phyloP scores from a whole-genome alignment of 768 basidiomycete genomes.

The Nidularia pulvinata region DNA sequence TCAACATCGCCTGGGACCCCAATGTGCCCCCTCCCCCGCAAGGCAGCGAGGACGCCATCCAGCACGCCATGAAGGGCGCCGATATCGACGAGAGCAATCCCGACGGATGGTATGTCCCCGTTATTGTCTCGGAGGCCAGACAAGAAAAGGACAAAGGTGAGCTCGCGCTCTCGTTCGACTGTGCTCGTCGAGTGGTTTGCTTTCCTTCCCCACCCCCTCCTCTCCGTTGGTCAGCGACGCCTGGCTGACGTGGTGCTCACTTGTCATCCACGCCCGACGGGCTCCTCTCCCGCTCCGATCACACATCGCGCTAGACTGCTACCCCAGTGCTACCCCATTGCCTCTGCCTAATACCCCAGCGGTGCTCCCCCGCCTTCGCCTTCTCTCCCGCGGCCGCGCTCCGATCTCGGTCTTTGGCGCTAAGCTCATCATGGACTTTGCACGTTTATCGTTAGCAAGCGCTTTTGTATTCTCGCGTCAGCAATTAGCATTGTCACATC shows the following conservation, averaged over 20 bases:
- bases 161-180: neutral
- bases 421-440: too few species aligned
- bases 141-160: conserved; percentile 72
- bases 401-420: too few species aligned
- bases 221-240: too few species aligned
- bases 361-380: too few species aligned
- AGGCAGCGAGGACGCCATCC: conserved; percentile 56
- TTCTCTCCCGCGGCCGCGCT: too few species aligned
- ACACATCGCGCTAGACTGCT: neutral
- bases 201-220: neutral
- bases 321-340: too few species aligned
- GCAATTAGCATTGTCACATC: too few species aligned
- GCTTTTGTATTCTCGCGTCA: too few species aligned
- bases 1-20: conserved; percentile 73
- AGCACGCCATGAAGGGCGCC: conserved; percentile 54
- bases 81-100: conserved; percentile 34
- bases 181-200: neutral
- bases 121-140: conserved; percentile 65
- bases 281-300: neutral
- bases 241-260: too few species aligned
- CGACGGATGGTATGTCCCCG: conserved; percentile 64
- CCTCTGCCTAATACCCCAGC: too few species aligned
- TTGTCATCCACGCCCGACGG: neutral
- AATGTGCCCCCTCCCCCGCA: conserved; percentile 70
- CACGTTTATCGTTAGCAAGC: too few species aligned